A percentile compares a stretch with the other conserved stretches of the same genome.
Evolutionary conservation across 1,284 basidiomycete species (phyloP).

Genomic region (Malassezia brasiliensis): DNA sequence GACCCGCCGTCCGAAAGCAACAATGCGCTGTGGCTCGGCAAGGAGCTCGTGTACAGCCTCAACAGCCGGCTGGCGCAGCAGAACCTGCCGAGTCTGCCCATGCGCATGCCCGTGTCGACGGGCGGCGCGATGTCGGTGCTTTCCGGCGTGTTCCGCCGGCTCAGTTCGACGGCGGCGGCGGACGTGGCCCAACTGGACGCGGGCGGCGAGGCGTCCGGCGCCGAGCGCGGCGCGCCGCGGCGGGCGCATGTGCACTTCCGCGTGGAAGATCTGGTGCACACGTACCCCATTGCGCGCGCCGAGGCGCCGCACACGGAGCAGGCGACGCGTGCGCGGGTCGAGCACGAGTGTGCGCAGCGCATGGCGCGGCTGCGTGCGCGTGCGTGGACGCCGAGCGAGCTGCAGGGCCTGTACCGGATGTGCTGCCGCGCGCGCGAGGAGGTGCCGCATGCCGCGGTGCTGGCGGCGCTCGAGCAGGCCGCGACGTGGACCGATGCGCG

Average conservation of each 20-base stretch:
- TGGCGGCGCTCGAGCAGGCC: conserved; percentile 7
- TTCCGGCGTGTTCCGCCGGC: conserved; percentile 32
- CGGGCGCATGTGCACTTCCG: conserved; percentile 43
- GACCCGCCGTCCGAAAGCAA: conserved; percentile 29
- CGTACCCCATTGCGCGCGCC: conserved; percentile 40
- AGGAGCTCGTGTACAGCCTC: conserved; percentile 38
- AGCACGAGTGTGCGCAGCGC: conserved; percentile 29
- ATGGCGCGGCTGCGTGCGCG: not conserved
- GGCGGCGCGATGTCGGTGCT: conserved; percentile 29
- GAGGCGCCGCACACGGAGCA: conserved; percentile 38
- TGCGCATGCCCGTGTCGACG: conserved; percentile 17
- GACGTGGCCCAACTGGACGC: not conserved
- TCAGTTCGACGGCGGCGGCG: conserved; percentile 9
- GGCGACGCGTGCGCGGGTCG: conserved; percentile 35
- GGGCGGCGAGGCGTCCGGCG: not conserved
- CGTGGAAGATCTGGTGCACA: conserved; percentile 36
- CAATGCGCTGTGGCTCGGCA: conserved; percentile 37
- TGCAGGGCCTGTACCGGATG: conserved; percentile 41
- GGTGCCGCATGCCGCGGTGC: conserved; percentile 17
- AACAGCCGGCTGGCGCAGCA: conserved; percentile 43
- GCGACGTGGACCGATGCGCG: conserved; percentile 1
- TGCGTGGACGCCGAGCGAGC: conserved; percentile 32
- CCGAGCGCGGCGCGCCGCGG: conserved; percentile 3
- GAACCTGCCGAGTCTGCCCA: conserved; percentile 40
- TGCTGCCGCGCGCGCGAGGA: conserved; percentile 46